Base-by-base conservation (phyloP, 2,329 filamentous ascomycete species). In the Beauveria sp. region DNA sequence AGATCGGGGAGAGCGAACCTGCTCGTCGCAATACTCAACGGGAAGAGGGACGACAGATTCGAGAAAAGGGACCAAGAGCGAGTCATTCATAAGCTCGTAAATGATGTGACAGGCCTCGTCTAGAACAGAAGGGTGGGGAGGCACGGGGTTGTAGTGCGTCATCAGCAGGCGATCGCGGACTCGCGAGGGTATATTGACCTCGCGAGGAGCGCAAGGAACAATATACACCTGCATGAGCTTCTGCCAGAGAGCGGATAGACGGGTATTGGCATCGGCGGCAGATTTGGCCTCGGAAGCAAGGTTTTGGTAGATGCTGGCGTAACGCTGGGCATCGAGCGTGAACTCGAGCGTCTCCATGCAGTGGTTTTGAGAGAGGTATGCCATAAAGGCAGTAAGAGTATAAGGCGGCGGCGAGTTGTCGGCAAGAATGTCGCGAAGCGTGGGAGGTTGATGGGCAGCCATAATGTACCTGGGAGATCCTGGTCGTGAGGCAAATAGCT, bases 81-180 rank as follows among this genome's bases (percentile, higher is more conserved):
- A 97, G 72, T 97, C 94, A 68, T 96, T 96, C 92, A 99, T 97
- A 61, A 99, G 79, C 67, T 97, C 94, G 72, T 93, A 92, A 46
- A 97, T 90, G 63, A 96, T 96, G 64, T 84, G 83, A 26, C 96
- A 89, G 22, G 94, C 92, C 55, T 90, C 84, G 63, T 96, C 89
- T 18, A 99, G 79, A 59, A 86, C 84, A 46, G 87, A 84, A 1
- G 94, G 92, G 62, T 85, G 77, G 5, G 88, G 88, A 7, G 93
- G 91, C 0, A 80, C 77, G 8, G 85, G 81, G 46, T 89, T 80
- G 43, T 62, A 69, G 7, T 70, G 67, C n/a, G 75, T 64, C 47
- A 79, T 79, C 40, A 97, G 80, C 24, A 99, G 80, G 41, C 84
- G 84, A 71, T 97, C 91, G 41, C 93, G 89, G 50, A 97, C 91